These are phyloP conservation scores for Thinopyrum elongatum DNA, from an alignment of 176 grass and related monocot species.

Conservation along the genomic window DNA sequence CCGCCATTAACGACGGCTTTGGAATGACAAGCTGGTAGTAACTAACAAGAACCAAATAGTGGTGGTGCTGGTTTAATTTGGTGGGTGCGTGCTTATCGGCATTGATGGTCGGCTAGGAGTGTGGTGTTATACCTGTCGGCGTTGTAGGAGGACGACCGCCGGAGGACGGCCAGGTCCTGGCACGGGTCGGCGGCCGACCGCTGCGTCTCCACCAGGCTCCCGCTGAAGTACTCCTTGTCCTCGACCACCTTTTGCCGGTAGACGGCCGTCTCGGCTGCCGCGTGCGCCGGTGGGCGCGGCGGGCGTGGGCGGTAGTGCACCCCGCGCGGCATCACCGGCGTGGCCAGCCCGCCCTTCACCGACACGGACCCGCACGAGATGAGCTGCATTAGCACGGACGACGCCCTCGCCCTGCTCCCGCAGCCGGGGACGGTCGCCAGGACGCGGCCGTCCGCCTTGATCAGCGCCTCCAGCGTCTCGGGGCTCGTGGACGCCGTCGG, in stretches of 20 bases:
- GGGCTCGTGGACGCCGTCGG: conserved; percentile 70
- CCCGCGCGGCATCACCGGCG: conserved; percentile 41
- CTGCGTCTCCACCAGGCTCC: conserved; percentile 65
- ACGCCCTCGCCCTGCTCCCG: conserved; percentile 44
- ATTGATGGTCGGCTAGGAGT: background rate
- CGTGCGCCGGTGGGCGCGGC: conserved; percentile 16
- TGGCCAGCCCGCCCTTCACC: conserved; percentile 35
- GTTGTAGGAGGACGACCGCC: conserved; percentile 71
- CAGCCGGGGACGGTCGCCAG: conserved; percentile 19
- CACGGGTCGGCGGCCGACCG: conserved; percentile 21
- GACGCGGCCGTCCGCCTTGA: conserved; percentile 48
- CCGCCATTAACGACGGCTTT: background rate
- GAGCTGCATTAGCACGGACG: conserved; percentile 81
- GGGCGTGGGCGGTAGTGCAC: conserved; percentile 30
- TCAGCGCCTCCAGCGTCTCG: conserved; percentile 75
- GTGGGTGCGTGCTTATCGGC: background rate
- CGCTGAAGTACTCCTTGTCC: conserved; percentile 86
- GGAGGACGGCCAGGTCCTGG: conserved; percentile 39
- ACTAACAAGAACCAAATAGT: too few species aligned
- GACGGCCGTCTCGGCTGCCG: background rate
- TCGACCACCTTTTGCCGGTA: conserved; percentile 37
- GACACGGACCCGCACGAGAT: conserved; percentile 83
- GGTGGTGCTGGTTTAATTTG: background rate
- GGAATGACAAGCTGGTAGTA: background rate
- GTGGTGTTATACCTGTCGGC: conserved; percentile 56